Evolutionary conservation across 768 basidiomycete genomes (phyloP), one percentile per base, ranked within the genome.

Genomic region (Tricholoma bakamatsutake): DNA sequence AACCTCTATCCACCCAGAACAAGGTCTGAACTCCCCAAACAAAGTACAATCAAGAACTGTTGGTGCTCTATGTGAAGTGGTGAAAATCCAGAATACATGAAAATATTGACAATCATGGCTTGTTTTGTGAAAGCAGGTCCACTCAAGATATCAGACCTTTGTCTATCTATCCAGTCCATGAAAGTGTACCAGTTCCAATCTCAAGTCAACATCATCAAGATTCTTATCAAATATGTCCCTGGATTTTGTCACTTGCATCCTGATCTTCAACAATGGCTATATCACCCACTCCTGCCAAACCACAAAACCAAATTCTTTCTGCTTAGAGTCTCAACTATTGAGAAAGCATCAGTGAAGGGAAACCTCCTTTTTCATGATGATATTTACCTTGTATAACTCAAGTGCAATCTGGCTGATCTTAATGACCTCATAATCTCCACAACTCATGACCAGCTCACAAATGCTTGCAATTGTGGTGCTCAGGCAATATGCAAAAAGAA

Each of bases 291-390:
- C 10, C 64, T 67, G 0, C 45, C 40, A 24, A 24, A 24, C 21
- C 21, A 24, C 21, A 24, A 24, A 24, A 24, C 21, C 21, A 24
- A 24, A 24, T 64, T 61, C 18, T 62, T 57, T 55, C 64, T 64
- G 5, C 53, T 69, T 2, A 59, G 61, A 0, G 60, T 58, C 0
- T 58, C 59, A 1, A 71, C 67, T 0, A 70, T 69, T n/a, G 66
- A 72, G 42, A 71, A 74, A 24, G 21, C 21, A 24, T 24, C 21
- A 24, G 21, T 24, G 21, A 24, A 24, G 21, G 21, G 21, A 3
- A 52, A 65, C 66, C 9, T 63, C 62, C 52, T 55, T 0, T 56
- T 67, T n/a, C 66, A 67, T 39, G 55, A 69, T 12, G 60, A 71
- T 15, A 50, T 66, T 6, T 71, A 69, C 35, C 28, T 57, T 13